Conservation (phyloP, 768 basidiomycete genomes). For the Lactifluus pinguis region DNA sequence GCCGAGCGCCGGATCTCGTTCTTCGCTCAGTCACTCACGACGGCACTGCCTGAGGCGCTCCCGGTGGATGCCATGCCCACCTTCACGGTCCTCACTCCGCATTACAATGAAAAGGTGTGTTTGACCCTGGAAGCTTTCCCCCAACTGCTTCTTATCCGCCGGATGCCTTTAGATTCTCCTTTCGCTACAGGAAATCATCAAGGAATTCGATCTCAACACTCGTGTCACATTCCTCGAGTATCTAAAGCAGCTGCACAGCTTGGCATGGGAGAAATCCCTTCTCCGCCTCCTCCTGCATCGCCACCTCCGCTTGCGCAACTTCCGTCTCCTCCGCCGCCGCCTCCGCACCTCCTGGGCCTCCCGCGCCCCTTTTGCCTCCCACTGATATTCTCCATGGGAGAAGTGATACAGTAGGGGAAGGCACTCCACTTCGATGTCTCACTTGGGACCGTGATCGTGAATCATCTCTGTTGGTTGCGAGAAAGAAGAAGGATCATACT, state of each 20-base stretch:
- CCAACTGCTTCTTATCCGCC: not conserved
- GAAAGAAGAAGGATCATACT: no score
- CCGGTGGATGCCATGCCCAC: conserved; percentile 99
- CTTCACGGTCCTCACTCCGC: conserved; percentile 95
- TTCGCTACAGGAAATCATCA: conserved; percentile 95
- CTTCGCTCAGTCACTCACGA: conserved; percentile 96
- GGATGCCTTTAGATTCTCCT: conserved; percentile 63
- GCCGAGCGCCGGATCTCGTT: conserved; percentile 97
- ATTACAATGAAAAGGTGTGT: conserved; percentile 92
- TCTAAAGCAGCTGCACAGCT: conserved; percentile 93
- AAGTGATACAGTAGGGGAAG: no score
- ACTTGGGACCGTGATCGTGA: no score
- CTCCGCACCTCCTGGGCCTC: no score
- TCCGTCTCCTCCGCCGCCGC: no score
- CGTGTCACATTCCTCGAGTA: conserved; percentile 97
- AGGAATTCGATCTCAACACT: conserved; percentile 95
- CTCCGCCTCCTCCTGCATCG: no score
- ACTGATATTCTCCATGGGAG: no score
- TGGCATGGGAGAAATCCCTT: conserved; percentile 99
- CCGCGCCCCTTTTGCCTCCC: no score
- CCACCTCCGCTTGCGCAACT: no score
- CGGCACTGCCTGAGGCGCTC: conserved; percentile 87
- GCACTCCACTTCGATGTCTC: no score
- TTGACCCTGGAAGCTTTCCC: no score
- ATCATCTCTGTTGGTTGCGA: no score